These are phyloP conservation scores for Phoma sp. DNA, from an alignment of 2,329 filamentous ascomycete genomes.

Conservation along the genomic window DNA sequence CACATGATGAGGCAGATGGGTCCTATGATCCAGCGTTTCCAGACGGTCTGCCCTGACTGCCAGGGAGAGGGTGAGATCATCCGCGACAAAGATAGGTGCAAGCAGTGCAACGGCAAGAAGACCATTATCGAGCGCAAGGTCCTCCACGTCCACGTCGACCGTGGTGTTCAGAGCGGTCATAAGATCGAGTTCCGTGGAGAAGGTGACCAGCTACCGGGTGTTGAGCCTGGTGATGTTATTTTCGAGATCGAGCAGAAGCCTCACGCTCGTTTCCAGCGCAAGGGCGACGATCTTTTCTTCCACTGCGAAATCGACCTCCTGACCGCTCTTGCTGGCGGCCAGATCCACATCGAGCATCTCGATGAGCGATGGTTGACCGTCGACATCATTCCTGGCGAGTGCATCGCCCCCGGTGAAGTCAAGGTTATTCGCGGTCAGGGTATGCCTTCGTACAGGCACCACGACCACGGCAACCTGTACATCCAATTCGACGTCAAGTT, in stretches of 20 bases:
- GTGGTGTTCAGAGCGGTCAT: conserved; percentile 89
- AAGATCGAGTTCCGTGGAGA: conserved; percentile 98
- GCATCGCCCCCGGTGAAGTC: conserved; percentile 86
- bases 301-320: conserved; percentile 94
- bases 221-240: conserved; percentile 92
- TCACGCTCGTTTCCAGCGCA: conserved; percentile 92
- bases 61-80: conserved; percentile 97
- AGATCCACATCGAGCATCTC: conserved; percentile 91
- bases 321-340: conserved; percentile 90
- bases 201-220: conserved; percentile 92
- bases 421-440: conserved; percentile 96
- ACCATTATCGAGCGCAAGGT: conserved; percentile 97
- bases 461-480: conserved; percentile 94
- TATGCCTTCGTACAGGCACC: conserved; percentile 95
- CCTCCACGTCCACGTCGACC: conserved; percentile 95
- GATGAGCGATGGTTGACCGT: conserved; percentile 97
- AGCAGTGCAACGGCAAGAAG: conserved; percentile 96
- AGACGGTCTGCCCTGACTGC: conserved; percentile 98
- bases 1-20: conserved; percentile 99
- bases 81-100: conserved; percentile 97
- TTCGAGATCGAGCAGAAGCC: conserved; percentile 99
- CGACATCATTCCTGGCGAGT: conserved; percentile 91
- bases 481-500: conserved; percentile 98
- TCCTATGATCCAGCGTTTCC: conserved; percentile 99
- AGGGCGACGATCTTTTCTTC: conserved; percentile 95